Evolutionary conservation across 2,329 filamentous ascomycete species (phyloP).

Genomic region (Cladosporium sp.): DNA sequence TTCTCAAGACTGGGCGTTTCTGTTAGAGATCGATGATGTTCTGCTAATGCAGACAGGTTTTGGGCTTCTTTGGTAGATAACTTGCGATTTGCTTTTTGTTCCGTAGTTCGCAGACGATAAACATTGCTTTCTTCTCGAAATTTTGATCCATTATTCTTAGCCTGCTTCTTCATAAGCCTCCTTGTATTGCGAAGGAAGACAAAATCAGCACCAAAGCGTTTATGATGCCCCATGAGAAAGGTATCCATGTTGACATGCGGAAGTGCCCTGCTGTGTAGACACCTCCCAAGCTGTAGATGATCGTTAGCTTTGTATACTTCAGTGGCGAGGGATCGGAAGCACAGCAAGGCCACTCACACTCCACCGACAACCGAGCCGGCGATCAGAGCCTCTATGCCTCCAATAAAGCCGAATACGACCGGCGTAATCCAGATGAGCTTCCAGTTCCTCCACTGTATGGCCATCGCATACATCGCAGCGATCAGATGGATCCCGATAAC

Average conservation of each 20-base stretch:
- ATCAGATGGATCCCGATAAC: slow-evolving; percentile 71
- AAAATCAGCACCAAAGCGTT: slow-evolving; percentile 78
- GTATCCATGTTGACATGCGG: slow-evolving; percentile 91
- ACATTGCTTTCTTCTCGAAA: not conserved
- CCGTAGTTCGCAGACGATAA: not conserved
- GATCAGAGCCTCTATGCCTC: slow-evolving; percentile 70
- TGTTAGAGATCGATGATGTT: too few relatives aligned
- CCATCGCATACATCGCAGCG: slow-evolving; percentile 66
- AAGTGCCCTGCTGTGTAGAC: slow-evolving; percentile 81
- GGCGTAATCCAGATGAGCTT: slow-evolving; percentile 66
- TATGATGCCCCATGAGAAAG: slow-evolving; percentile 80
- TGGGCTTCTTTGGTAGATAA: not conserved
- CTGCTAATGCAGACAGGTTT: too few relatives aligned
- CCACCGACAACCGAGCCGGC: slow-evolving; percentile 78
- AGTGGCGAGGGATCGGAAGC: not conserved
- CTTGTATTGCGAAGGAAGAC: slow-evolving; percentile 89
- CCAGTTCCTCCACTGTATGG: slow-evolving; percentile 61
- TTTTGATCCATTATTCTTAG: not conserved
- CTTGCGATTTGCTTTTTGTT: not conserved
- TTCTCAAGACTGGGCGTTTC: not conserved
- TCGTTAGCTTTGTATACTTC: slow-evolving; percentile 13
- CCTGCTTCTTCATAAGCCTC: slow-evolving; percentile 61
- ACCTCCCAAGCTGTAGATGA: slow-evolving; percentile 60
- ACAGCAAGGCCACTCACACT: slow-evolving; percentile 53
- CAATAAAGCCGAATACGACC: slow-evolving; percentile 65